phyloP scores from a whole-genome alignment of 257 asterid genomes.

The Plectranthus barbatus region DNA sequence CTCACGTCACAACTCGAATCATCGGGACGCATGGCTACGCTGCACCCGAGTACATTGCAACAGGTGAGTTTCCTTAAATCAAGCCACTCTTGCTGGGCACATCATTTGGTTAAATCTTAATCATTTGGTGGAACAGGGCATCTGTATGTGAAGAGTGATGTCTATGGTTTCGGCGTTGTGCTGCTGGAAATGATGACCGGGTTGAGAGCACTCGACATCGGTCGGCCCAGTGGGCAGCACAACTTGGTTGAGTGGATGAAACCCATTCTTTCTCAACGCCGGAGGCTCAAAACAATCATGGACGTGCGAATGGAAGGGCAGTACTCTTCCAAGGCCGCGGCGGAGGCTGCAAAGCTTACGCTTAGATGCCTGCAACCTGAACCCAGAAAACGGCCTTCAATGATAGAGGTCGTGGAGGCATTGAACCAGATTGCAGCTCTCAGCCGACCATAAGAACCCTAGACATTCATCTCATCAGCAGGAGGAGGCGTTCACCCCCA shows the following conservation, averaged over 20 bases:
- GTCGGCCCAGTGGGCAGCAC: conserved; percentile 1
- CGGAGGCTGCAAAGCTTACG: conserved; percentile 30
- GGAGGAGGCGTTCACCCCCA: too few species aligned
- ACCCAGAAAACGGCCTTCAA: conserved; percentile 31
- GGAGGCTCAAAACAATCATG: conserved; percentile 24
- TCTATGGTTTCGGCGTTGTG: too few species aligned
- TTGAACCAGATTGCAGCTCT: conserved; percentile 30
- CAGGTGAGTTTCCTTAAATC: conserved; percentile 25
- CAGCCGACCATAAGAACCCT: conserved; percentile 5
- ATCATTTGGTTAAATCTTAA: conserved; percentile 16
- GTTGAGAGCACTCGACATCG: background rate
- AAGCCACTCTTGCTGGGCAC: background rate
- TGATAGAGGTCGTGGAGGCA: conserved; percentile 27
- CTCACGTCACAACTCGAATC: conserved; percentile 24
- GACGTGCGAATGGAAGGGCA: conserved; percentile 39
- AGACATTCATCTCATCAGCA: conserved; percentile 4
- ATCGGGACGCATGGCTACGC: conserved; percentile 35
- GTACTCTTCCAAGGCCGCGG: conserved; percentile 27
- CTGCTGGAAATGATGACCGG: conserved; percentile 31
- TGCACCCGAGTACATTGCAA: too few species aligned
- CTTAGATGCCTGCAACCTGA: conserved; percentile 34
- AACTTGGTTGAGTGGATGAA: conserved; percentile 20
- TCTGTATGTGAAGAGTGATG: too few species aligned
- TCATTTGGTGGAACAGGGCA: conserved; percentile 29
- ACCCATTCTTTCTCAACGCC: conserved; percentile 21